Evolutionary conservation across 2,329 filamentous ascomycete species (phyloP), one percentile per base, ranked within the genome.

Genomic region (Aspergillus fischeri): DNA sequence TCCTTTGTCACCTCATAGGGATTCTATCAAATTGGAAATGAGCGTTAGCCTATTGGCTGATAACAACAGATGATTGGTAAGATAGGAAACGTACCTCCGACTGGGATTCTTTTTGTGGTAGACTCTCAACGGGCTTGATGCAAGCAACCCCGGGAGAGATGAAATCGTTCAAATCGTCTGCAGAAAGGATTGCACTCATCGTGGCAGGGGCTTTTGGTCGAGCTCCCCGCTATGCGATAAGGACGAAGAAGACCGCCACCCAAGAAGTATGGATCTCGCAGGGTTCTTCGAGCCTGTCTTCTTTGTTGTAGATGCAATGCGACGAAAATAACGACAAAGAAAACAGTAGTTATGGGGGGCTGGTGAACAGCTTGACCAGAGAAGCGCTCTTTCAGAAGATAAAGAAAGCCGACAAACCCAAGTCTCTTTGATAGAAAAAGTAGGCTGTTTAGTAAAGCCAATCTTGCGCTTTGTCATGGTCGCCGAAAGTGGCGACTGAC

Each of bases 161-260:
- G 79, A 99, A 99, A 81, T 99, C 94, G 81, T 99, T 99, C 60
- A 99, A 82, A 74, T 97, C 92, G 80, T 99, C 93, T 69, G 89
- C 88, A 56, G 92, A 97, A 68, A 99, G 88, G 69, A 99, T 99
- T 61, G 94, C 94, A 73, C 92, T 96, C 94, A 99, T 99, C 61
- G 73, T 80, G 62, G 62, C 62, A 59, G 58, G 55, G 55, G 52
- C 58, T 57, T 58, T 52, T 58, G 42, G 52, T 49, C 53, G 53
- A 62, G 41, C 55, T 24, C 38, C 52, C 58, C 56, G 59, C 60
- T 56, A 50, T 49, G 53, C 42, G 51, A 49, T 49, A 52, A 57
- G 58, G 29, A 38, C 38, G 51, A 54, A 56, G 52, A 54, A 56
- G 38, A 45, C 38, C 29, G 53, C 49, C 51, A 50, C 53, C 45